Conservation (phyloP, 805 yeast genomes). For the Cyberlindnera euphorbiae region DNA sequence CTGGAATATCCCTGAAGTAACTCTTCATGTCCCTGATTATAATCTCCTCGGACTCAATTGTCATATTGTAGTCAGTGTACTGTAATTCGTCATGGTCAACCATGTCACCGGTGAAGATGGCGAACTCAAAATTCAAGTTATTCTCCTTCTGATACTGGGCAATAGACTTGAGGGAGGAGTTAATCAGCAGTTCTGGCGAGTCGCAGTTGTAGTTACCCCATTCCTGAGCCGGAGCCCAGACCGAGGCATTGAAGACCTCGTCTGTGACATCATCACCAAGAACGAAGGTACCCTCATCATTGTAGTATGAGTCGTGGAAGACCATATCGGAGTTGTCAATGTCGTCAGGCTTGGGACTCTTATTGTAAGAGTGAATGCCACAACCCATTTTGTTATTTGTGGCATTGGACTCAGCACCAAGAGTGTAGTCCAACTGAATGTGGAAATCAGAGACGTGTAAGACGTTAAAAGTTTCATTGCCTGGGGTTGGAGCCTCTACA, state of each 20-base stretch:
- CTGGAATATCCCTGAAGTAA: constrained; percentile 46
- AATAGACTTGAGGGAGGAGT: constrained; percentile 48
- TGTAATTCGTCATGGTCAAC: constrained; percentile 60
- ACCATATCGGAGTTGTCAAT: constrained; percentile 22
- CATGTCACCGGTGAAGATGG: constrained; percentile 69
- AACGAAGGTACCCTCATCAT: constrained; percentile 26
- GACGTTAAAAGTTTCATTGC: constrained; percentile 49
- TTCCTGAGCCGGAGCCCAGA: constrained; percentile 50
- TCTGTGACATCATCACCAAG: constrained; percentile 29
- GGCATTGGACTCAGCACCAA: constrained; percentile 58
- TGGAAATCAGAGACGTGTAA: constrained; percentile 67
- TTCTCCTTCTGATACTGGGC: constrained; percentile 29
- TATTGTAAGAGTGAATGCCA: constrained; percentile 32
- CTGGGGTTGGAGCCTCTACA: constrained; percentile 37
- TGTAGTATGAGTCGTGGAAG: constrained; percentile 29
- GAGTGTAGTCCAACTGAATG: constrained; percentile 46
- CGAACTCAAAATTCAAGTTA: constrained; percentile 46
- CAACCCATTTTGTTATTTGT: constrained; percentile 52
- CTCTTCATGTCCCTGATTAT: constrained; percentile 49
- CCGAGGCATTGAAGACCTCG: constrained; percentile 31
- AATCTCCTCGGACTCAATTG: constrained; percentile 47
- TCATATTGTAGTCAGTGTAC: constrained; percentile 42
- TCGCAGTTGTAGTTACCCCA: constrained; percentile 65
- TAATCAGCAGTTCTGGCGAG: constrained; percentile 57
- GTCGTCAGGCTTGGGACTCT: constrained; percentile 11